These are phyloP conservation scores for Phycomyces nitens DNA, from an alignment of 192 early-diverging fungal genomes.

Conservation along the genomic window DNA sequence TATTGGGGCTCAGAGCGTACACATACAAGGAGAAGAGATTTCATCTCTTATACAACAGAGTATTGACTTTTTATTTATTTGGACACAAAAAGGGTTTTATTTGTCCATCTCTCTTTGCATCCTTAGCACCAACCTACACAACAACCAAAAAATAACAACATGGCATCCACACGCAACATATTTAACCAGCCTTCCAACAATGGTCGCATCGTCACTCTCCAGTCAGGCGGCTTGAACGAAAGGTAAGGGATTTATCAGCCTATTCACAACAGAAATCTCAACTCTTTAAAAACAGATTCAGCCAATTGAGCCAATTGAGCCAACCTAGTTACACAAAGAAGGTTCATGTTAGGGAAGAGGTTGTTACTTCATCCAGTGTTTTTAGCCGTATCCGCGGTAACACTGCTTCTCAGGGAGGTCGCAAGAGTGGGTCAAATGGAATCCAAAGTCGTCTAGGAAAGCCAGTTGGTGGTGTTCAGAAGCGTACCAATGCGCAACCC, in stretches of 20 bases:
- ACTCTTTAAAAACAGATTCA: slow-evolving; percentile 19
- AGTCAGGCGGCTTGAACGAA: slow-evolving; percentile 19
- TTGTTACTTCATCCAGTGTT: neutral
- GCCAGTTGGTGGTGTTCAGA: slow-evolving; percentile 3
- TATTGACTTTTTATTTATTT: neutral
- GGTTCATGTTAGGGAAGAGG: neutral
- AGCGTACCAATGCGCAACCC: slow-evolving; percentile 1
- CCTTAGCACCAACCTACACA: neutral
- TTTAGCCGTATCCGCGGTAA: slow-evolving; percentile 11
- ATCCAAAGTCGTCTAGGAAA: neutral
- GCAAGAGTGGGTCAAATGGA: neutral
- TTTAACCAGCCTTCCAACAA: neutral
- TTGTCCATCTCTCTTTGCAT: neutral
- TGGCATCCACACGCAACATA: neutral
- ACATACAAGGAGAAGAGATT: neutral
- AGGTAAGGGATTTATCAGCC: no score
- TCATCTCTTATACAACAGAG: neutral
- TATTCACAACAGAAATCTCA: no score
- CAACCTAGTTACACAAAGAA: neutral
- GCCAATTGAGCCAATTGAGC: slow-evolving; percentile 8
- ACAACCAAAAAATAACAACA: neutral
- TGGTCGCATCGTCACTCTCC: slow-evolving; percentile 1
- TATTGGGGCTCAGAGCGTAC: no score
- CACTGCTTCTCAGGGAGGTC: neutral
- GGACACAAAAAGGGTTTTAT: neutral